Conservation (phyloP, 2,329 filamentous ascomycete species). For the Cladosporium sp. region DNA sequence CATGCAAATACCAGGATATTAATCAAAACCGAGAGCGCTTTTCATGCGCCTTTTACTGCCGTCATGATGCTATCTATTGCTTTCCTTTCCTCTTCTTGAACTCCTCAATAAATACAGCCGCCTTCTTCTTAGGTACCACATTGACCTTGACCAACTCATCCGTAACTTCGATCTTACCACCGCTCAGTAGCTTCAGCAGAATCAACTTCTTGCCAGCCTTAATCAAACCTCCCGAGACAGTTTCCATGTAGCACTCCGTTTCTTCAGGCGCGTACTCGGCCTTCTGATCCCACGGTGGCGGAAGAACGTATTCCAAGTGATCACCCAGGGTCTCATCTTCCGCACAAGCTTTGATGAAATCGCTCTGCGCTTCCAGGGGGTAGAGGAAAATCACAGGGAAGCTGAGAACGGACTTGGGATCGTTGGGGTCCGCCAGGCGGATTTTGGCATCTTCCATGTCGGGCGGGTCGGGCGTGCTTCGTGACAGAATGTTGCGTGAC, state of each 20-base stretch:
- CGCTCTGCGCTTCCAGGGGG: constrained; percentile 72
- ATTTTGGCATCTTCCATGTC: constrained; percentile 83
- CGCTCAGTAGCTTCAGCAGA: constrained; percentile 67
- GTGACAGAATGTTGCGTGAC: constrained; percentile 64
- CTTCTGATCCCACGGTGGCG: constrained; percentile 75
- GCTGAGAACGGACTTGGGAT: constrained; percentile 64
- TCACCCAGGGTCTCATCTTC: constrained; percentile 71
- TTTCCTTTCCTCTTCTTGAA: constrained; percentile 66
- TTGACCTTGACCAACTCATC: constrained; percentile 81
- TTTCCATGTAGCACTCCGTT: constrained; percentile 91
- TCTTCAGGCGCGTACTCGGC: constrained; percentile 57
- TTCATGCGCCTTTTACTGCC: background rate
- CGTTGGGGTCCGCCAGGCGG: constrained; percentile 65
- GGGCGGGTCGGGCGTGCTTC: constrained; percentile 65
- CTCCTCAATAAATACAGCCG: constrained; percentile 72
- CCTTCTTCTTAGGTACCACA: constrained; percentile 68
- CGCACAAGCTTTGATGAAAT: constrained; percentile 83
- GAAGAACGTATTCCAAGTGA: constrained; percentile 81
- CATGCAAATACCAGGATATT: too few relatives aligned
- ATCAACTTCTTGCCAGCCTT: constrained; percentile 84
- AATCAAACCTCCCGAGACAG: constrained; percentile 68
- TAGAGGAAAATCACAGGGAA: constrained; percentile 85
- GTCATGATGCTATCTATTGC: constrained; percentile 5
- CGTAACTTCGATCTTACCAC: constrained; percentile 77
- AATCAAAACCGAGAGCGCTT: too few relatives aligned